Evolutionary conservation across 371 early-diverging fungal species (phyloP), one percentile per base, ranked within the genome.

Genomic region (Rhizopus microsporus): DNA sequence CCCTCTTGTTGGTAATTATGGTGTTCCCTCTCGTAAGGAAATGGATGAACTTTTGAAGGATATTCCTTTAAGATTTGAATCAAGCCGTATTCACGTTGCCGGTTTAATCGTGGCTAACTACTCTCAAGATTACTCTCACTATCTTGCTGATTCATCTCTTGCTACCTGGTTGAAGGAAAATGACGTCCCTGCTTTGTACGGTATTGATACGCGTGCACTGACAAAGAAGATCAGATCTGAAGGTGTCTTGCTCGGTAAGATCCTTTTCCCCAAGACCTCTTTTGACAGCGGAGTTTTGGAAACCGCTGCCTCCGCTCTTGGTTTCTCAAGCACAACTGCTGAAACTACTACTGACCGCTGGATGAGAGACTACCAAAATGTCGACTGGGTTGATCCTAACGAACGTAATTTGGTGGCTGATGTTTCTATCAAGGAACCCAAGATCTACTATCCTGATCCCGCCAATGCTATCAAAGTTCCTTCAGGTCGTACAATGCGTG

Each of bases 131-230:
- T 94, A 93, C 72, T 95, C 96, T 31, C 98, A 97, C 70, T 95
- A 93, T 89, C 83, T 88, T 54, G 96, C 98, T 35, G 78, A 88
- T 16, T 91, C 93, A 61, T 91, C 92, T 4, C 83, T 97, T 15
- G 84, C 88, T 8, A 81, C 84, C 59, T 97, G 98, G 98, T 90
- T 95, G 62, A 83, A 85, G 58, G 87, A 92, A 47, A 80, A 92
- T 58, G 85, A 90, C 55, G 78, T 96, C 4, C 95, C 96, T 43
- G 95, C 95, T 51, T 81, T 97, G 46, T 83, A 90, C 10, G 95
- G 95, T 57, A 90, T 97, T 54, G 98, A 97, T 75, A 96, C 97
- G 7, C 89, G 98, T 39, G 94, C 93, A 2, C 74, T 97, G 66
- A 93, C 93, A 13, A 88, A 93, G 54, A 75, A 93, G 54, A 81